phyloP scores from a whole-genome alignment of 768 basidiomycete genomes.

The Xanthoconium purpureum region DNA sequence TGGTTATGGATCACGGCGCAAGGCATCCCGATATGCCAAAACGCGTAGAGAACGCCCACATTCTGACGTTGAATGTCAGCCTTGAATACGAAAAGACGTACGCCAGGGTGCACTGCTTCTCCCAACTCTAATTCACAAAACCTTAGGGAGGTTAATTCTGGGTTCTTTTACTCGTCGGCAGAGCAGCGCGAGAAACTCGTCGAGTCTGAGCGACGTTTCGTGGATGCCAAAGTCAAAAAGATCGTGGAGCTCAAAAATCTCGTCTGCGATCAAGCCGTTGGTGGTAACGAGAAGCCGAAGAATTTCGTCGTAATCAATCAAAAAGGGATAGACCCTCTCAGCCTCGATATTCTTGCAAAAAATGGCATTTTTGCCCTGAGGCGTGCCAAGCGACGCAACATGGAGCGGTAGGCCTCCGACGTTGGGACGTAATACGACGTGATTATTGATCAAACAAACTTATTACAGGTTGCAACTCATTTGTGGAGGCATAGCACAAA shows the following conservation, averaged over 20 bases:
- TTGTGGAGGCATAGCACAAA: conserved; percentile 93
- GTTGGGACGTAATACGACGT: conserved; percentile 32
- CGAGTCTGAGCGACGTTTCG: conserved; percentile 92
- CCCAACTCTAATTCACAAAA: conserved; percentile 19
- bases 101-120: conserved; percentile 34
- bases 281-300: conserved; percentile 75
- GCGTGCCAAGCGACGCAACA: conserved; percentile 95
- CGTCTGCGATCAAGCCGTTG: conserved; percentile 92
- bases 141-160: conserved; percentile 93
- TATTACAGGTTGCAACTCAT: conserved; percentile 77
- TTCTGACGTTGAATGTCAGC: conserved; percentile 94
- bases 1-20: conserved; percentile 96
- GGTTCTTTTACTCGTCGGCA: conserved; percentile 98
- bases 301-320: conserved; percentile 96
- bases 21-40: conserved; percentile 99
- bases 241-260: conserved; percentile 95
- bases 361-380: conserved; percentile 93
- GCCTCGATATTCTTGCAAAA: conserved; percentile 93
- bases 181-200: conserved; percentile 99
- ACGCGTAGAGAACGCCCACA: conserved; percentile 92
- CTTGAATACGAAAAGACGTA: conserved; percentile 99
- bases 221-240: conserved; percentile 92
- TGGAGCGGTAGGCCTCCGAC: conserved; percentile 73
- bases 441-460: conserved; percentile 10
- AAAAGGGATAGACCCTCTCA: conserved; percentile 98